These are phyloP conservation scores for Biscutella auriculata DNA, from an alignment of 441 rosid genomes.

Conservation along the genomic window DNA sequence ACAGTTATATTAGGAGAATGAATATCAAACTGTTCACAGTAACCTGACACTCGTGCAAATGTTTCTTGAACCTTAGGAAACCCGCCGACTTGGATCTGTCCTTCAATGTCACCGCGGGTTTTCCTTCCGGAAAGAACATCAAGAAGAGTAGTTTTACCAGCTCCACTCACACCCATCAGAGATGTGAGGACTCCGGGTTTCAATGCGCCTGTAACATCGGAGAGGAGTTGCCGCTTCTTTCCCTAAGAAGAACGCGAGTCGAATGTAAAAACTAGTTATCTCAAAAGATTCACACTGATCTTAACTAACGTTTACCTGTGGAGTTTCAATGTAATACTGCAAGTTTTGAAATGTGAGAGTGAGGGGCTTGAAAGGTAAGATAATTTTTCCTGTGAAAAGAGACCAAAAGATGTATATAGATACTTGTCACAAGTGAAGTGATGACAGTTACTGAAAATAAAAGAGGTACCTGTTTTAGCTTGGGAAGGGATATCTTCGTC, in stretches of 20 bases:
- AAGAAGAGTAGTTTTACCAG: slow-evolving; percentile 72
- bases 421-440: not conserved
- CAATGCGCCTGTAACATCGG: slow-evolving; percentile 55
- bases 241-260: slow-evolving; percentile 14
- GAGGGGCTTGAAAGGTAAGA: slow-evolving; percentile 54
- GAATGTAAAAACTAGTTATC: slow-evolving; percentile 17
- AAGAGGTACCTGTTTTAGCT: slow-evolving; percentile 5
- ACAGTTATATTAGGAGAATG: slow-evolving; percentile 54
- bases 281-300: not conserved
- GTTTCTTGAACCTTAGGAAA: slow-evolving; percentile 57
- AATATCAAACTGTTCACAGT: slow-evolving; percentile 64
- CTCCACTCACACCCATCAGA: slow-evolving; percentile 85
- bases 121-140: slow-evolving; percentile 65
- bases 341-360: slow-evolving; percentile 45
- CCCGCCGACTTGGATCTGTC: slow-evolving; percentile 44
- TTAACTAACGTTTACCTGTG: slow-evolving; percentile 31
- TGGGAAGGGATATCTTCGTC: slow-evolving; percentile 1
- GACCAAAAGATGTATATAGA: not conserved
- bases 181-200: slow-evolving; percentile 92
- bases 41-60: slow-evolving; percentile 56
- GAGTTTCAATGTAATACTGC: slow-evolving; percentile 48
- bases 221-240: slow-evolving; percentile 45
- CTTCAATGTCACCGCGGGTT: slow-evolving; percentile 47
- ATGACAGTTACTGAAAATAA: too few relatives aligned
- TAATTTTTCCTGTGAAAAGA: slow-evolving; percentile 33